Evolutionary conservation across 208 protist genomes (phyloP).

Genomic region (Trichomonas gallinae): DNA sequence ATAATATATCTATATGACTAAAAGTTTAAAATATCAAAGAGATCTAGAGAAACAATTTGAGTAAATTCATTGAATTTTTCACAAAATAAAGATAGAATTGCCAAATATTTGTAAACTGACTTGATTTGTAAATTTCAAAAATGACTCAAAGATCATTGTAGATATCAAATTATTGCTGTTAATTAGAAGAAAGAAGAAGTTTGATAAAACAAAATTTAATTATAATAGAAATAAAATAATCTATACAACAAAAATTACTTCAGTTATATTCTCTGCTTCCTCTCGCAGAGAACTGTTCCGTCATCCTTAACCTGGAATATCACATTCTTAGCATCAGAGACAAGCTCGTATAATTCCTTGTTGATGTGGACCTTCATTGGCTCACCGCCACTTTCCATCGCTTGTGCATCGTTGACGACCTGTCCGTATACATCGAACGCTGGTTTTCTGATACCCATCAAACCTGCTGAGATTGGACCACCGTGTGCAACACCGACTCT

Average conservation of each 20-base stretch:
- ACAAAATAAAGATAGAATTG: too few species aligned
- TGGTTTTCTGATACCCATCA: background rate
- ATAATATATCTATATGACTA: too few species aligned
- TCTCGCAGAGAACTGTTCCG: background rate
- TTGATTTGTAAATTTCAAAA: too few species aligned
- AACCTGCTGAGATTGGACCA: background rate
- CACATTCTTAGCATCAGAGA: background rate
- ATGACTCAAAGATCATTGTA: too few species aligned
- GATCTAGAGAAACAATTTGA: too few species aligned
- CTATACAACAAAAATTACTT: background rate
- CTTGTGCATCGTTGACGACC: background rate
- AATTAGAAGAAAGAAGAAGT: too few species aligned
- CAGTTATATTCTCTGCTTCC: background rate
- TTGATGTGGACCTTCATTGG: conserved; percentile 20
- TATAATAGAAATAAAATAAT: too few species aligned
- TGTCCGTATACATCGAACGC: background rate
- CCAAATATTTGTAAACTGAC: too few species aligned
- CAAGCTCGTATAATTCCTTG: background rate
- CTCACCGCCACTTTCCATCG: background rate
- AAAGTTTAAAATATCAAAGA: too few species aligned
- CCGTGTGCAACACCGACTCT: background rate
- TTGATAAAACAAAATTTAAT: too few species aligned
- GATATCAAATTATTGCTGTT: too few species aligned
- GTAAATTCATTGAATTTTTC: too few species aligned
- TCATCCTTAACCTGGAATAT: background rate